A percentile compares a stretch with the other conserved stretches of the same genome.
These are phyloP conservation scores for Sorghum bicolor DNA, from an alignment of 176 grass and related monocot species.

Conservation along the genomic window Sorghum_bicolor_NCBIv3 NC_012876.2:60681001-60681500, in stretches of 20 bases:
- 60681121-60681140: slow-evolving; percentile 95
- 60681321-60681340: not conserved
- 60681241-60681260: not conserved
- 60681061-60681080: slow-evolving; percentile 96
- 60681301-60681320: not conserved
- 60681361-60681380: not conserved
- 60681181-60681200: slow-evolving; percentile 2
- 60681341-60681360: not conserved
- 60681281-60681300: not conserved
- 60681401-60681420: not conserved
- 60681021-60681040: slow-evolving; percentile 91
- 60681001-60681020: slow-evolving; percentile 94
- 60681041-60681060: slow-evolving; percentile 99
- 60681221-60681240: not conserved
- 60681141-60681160: slow-evolving; percentile 97
- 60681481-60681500: slow-evolving; percentile 96
- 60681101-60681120: slow-evolving; percentile 96
- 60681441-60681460: slow-evolving; percentile 48
- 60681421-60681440: not conserved
- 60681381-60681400: not conserved
- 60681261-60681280: not conserved
- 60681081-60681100: slow-evolving; percentile 93
- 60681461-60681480: slow-evolving; percentile 96
- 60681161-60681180: slow-evolving; percentile 81
- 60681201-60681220: not conserved